Evolutionary conservation across 2,329 filamentous ascomycete genomes (phyloP).

Genomic region (Fusarium miscanthi): DNA sequence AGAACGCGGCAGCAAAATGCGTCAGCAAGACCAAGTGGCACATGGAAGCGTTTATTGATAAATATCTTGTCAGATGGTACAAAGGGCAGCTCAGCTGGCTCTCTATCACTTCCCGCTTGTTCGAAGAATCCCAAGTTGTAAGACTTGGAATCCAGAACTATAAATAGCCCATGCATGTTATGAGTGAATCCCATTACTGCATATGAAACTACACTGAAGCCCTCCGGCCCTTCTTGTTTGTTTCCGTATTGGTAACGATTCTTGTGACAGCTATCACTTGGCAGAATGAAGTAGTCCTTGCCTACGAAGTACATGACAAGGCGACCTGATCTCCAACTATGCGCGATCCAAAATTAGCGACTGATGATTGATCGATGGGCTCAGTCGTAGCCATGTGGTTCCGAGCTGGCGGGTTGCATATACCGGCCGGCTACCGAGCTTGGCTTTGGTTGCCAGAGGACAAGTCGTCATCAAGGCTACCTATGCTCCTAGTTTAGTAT

Average conservation of each 20-base stretch:
- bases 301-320: not conserved
- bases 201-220: slow-evolving; percentile 7
- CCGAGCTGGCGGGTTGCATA: slow-evolving; percentile 11
- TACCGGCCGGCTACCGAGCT: slow-evolving; percentile 10
- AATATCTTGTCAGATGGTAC: not conserved
- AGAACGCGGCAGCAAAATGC: slow-evolving; percentile 8
- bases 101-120: not conserved
- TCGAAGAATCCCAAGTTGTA: not conserved
- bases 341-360: slow-evolving; percentile 18
- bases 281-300: slow-evolving; percentile 17
- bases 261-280: slow-evolving; percentile 8
- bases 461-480: not conserved
- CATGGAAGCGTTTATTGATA: not conserved
- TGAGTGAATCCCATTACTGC: slow-evolving; percentile 10
- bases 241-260: slow-evolving; percentile 3
- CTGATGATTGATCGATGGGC: not conserved
- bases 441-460: not conserved
- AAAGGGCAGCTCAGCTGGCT: not conserved
- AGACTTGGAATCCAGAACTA: not conserved
- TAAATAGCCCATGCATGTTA: not conserved
- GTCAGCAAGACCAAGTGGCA: slow-evolving; percentile 13
- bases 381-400: slow-evolving; percentile 11
- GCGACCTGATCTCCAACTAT: not conserved
- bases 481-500: slow-evolving; percentile 2
- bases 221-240: slow-evolving; percentile 19